Base-by-base conservation (phyloP, 345 rosid species). In the Euphorbia pulcherrima region DNA sequence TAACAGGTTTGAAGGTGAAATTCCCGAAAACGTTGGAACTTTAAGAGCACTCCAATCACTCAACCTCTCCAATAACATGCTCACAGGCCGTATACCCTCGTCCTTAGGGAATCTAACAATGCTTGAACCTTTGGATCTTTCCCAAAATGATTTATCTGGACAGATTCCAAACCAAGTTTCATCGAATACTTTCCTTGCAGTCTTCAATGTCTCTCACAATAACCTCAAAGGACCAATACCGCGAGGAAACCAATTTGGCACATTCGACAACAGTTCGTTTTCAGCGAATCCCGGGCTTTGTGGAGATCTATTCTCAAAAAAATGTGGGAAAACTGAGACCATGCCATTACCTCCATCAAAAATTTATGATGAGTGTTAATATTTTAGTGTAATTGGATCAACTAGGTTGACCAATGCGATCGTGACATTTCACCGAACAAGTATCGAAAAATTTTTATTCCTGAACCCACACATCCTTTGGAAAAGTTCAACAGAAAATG, bases 51-150 rank as follows among this genome's bases (percentile, higher is more conserved):
- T 73, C 16, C 13, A 10, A 39, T 5, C n/a, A 11, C 37, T 73
- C 4, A 73, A 67, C 76, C 11, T 73, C 53, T 73, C 76, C 7
- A 59, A 37, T 2, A 67, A 73, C 53, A 48, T 27, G 26, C 67
- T 66, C 20, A 65, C 12, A 0, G 70, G 44, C 16, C 35, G 2
- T 0, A 72, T 72, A 24, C 65, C 75, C 9, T 2, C 68, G 20
- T 14, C 44, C 13, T 37, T 73, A 0, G 76, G 55, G 1, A 39
- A 67, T 23, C 5, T 73, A 29, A 60, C 11, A 13, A 66, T 39
- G 37, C 37, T 73, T 3, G 76, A 73, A 41, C 55, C 76, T 14
- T 18, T 73, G 14, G 71, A 67, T n/a, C 71, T 66, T n/a, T 73
- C 76, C 9, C 1, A 0, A 7, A 72, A 72, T 28, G 4, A 48